Base-by-base conservation (phyloP, 768 basidiomycete genomes). In the Suillus hirtellus region DNA sequence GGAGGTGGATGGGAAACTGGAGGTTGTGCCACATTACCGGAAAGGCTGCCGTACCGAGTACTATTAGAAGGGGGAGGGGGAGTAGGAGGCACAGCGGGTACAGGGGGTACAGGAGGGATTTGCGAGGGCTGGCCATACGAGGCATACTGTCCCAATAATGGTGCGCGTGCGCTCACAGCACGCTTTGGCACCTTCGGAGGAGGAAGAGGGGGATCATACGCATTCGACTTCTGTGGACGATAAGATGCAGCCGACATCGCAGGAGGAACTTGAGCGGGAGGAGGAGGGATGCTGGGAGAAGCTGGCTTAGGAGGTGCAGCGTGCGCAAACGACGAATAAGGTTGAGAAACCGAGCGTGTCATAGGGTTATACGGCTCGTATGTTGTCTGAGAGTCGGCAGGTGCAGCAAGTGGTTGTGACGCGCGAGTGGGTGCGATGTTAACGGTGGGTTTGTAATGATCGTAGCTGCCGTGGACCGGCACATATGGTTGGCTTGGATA, bases 141-240 rank as follows among this genome's bases (percentile, higher is more conserved):
- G 11, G 42, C 46, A 43, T 66, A 59, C n/a, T 59, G 60, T 6
- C 58, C 53, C 15, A 50, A 35, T 2, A 62, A 59, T 11, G 71
- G 66, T 21, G 70, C 55, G 31, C 73, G 71, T 27, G 69, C 65
- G 52, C 67, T 69, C 21, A 62, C 68, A 17, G 70, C 70, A 55
- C 80, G 76, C 58, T 72, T 77, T 40, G 76, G 55, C 55, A 75
- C 73, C 63, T 78, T 82, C 19, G 78, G 74, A 1, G 86, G 80
- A 44, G 84, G 84, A 63, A 92, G 83, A 38, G 90, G 90, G 2
- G 90, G 90, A 67, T 92, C 90, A 68, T 91, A 92, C 1, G 90
- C 90, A 66, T 91, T 89, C 15, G 78, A 80, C 40, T 85, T 74
- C 75, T 86, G 90, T 27, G 88, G 88, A 58, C 89, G 81, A 64